phyloP scores from a whole-genome alignment of 139 green algal species.

The Chlorella sp. region DNA sequence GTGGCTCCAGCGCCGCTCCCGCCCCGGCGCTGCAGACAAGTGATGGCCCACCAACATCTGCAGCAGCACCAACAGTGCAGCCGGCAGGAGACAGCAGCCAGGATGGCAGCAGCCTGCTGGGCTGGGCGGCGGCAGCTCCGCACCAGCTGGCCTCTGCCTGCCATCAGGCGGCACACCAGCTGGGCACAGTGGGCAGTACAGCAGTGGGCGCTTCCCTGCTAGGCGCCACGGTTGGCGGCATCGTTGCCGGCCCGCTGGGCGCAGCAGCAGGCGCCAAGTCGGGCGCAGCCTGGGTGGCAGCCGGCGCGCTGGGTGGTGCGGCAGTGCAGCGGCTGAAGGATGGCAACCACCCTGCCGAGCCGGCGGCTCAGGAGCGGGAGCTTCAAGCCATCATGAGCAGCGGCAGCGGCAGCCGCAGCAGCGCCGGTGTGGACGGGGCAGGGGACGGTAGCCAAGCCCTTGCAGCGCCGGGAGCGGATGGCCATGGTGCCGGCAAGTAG shows the following conservation, averaged over 20 bases:
- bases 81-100: neutral
- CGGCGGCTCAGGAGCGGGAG: neutral
- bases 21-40: neutral
- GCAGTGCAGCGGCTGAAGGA: neutral
- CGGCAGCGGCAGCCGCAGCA: neutral
- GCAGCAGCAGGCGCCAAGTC: slow-evolving; percentile 32
- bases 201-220: neutral
- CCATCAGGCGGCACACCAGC: neutral
- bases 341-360: neutral
- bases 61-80: neutral
- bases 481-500: no score
- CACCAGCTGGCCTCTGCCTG: slow-evolving; percentile 7
- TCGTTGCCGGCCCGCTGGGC: slow-evolving; percentile 29
- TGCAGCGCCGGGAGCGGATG: no score
- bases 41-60: neutral
- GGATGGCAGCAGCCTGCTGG: neutral
- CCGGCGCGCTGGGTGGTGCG: slow-evolving; percentile 7
- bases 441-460: no score
- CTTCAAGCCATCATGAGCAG: neutral
- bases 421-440: neutral
- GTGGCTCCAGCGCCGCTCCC: neutral
- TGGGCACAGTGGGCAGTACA: neutral
- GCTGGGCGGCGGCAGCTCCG: slow-evolving; percentile 1
- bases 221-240: slow-evolving; percentile 25
- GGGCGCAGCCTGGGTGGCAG: slow-evolving; percentile 4